A percentile compares a stretch with the other conserved stretches of the same genome.
phyloP scores from a whole-genome alignment of 2,329 filamentous ascomycete genomes.

The Exophiala alcalophila region DNA sequence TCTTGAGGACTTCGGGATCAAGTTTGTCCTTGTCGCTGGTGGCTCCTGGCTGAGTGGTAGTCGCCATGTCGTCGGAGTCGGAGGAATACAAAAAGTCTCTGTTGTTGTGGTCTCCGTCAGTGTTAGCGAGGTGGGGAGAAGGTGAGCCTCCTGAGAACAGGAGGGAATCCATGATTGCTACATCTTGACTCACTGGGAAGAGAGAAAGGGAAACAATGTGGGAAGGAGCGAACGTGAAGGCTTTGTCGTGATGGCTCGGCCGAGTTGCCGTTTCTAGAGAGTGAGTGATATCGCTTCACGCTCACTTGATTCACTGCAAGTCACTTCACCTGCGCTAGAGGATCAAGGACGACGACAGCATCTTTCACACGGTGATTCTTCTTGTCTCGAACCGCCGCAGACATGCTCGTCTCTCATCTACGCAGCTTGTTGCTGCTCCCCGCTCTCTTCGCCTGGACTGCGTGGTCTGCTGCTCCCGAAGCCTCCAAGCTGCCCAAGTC shows the following conservation, averaged over 20 bases:
- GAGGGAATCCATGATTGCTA: slow-evolving; percentile 24
- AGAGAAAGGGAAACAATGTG: slow-evolving; percentile 4
- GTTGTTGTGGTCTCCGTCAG: slow-evolving; percentile 12
- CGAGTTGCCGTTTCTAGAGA: slow-evolving; percentile 16
- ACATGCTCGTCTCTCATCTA: slow-evolving; percentile 4
- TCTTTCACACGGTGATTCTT: background rate
- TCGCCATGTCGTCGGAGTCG: slow-evolving; percentile 24
- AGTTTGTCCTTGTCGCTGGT: slow-evolving; percentile 27
- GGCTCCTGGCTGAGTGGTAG: slow-evolving; percentile 6
- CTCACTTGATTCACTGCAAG: background rate
- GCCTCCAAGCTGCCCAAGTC: slow-evolving; percentile 24
- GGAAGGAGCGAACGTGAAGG: slow-evolving; percentile 13
- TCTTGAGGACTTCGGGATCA: slow-evolving; percentile 26
- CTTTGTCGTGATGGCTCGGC: slow-evolving; percentile 10
- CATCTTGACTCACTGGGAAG: slow-evolving; percentile 20
- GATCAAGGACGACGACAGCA: no score
- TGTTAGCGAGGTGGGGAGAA: slow-evolving; percentile 8
- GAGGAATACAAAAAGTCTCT: no score
- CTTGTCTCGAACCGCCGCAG: background rate
- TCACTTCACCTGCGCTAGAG: no score
- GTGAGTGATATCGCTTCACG: no score
- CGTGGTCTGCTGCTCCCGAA: slow-evolving; percentile 13
- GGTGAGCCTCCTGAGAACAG: slow-evolving; percentile 16
- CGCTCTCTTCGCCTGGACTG: slow-evolving; percentile 4
- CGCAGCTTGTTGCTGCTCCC: slow-evolving; percentile 19